Conservation (phyloP, 2,329 filamentous ascomycete genomes). For the Celoporthe dispersa region DNA sequence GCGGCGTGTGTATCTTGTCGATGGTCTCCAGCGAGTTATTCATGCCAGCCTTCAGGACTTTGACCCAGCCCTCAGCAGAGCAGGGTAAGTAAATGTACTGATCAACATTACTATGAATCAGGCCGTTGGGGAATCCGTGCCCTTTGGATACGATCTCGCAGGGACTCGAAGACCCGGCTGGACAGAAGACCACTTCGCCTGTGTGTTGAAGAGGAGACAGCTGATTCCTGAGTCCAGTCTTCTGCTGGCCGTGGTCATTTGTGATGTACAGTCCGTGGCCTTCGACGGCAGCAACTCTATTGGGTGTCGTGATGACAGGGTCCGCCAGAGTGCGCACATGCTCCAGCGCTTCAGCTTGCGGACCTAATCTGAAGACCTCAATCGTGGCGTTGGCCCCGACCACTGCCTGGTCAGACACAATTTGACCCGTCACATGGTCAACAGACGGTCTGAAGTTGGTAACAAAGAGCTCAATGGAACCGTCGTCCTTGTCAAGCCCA, state of each 20-base stretch:
- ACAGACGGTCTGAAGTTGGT: slow-evolving; percentile 37
- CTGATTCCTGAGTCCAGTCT: neutral
- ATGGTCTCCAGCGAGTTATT: slow-evolving; percentile 13
- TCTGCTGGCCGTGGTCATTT: slow-evolving; percentile 21
- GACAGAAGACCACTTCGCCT: slow-evolving; percentile 19
- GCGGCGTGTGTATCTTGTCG: neutral
- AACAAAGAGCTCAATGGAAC: slow-evolving; percentile 33
- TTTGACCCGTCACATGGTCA: slow-evolving; percentile 24
- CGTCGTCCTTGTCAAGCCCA: slow-evolving; percentile 34
- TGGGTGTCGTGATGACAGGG: slow-evolving; percentile 13
- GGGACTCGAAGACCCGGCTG: neutral
- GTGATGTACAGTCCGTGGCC: slow-evolving; percentile 13
- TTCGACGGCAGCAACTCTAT: slow-evolving; percentile 11
- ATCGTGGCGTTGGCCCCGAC: slow-evolving; percentile 18
- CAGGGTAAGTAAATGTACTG: slow-evolving; percentile 12
- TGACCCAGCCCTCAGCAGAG: slow-evolving; percentile 14
- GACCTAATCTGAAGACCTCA: slow-evolving; percentile 14
- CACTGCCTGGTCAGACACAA: slow-evolving; percentile 3
- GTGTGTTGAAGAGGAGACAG: slow-evolving; percentile 11
- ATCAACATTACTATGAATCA: slow-evolving; percentile 15
- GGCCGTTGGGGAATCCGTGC: slow-evolving; percentile 21
- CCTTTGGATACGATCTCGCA: slow-evolving; percentile 15
- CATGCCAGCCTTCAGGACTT: slow-evolving; percentile 5
- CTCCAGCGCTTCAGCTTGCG: neutral
- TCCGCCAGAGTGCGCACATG: slow-evolving; percentile 16